These are phyloP conservation scores for Candida gorgasii DNA, from an alignment of 805 yeast species.

Conservation along the genomic window DNA sequence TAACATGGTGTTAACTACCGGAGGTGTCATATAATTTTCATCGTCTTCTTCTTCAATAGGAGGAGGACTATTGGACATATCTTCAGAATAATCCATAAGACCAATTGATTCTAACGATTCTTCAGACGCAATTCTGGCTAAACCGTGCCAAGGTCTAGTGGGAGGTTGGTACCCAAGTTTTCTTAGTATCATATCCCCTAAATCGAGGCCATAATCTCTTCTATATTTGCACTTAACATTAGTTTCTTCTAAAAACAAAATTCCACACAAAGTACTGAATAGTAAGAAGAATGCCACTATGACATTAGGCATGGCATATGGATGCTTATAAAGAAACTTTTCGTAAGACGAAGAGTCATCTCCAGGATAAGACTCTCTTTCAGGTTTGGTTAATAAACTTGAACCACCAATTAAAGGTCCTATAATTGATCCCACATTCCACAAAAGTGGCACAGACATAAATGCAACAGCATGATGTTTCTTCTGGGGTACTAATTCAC, in stretches of 20 bases:
- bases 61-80: too few species aligned
- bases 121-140: constrained; percentile 28
- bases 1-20: constrained; percentile 29
- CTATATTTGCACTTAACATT: constrained; percentile 21
- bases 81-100: constrained; percentile 1
- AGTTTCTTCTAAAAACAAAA: constrained; percentile 38
- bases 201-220: constrained; percentile 31
- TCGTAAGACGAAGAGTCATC: constrained; percentile 19
- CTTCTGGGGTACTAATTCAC: constrained; percentile 57
- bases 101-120: constrained; percentile 14
- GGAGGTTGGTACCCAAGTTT: constrained; percentile 28
- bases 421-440: constrained; percentile 59
- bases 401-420: constrained; percentile 62
- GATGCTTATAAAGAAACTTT: constrained; percentile 24
- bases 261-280: constrained; percentile 26
- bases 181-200: constrained; percentile 31
- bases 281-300: constrained; percentile 29
- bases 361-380: constrained; percentile 2
- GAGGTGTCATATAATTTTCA: constrained; percentile 23
- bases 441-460: constrained; percentile 58
- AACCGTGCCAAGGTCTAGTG: constrained; percentile 31
- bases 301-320: constrained; percentile 38
- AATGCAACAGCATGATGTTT: constrained; percentile 65
- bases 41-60: too few species aligned
- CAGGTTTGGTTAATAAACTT: constrained; percentile 51